Conservation (phyloP, 2,329 filamentous ascomycete species). For the Fusarium miscanthi region DNA sequence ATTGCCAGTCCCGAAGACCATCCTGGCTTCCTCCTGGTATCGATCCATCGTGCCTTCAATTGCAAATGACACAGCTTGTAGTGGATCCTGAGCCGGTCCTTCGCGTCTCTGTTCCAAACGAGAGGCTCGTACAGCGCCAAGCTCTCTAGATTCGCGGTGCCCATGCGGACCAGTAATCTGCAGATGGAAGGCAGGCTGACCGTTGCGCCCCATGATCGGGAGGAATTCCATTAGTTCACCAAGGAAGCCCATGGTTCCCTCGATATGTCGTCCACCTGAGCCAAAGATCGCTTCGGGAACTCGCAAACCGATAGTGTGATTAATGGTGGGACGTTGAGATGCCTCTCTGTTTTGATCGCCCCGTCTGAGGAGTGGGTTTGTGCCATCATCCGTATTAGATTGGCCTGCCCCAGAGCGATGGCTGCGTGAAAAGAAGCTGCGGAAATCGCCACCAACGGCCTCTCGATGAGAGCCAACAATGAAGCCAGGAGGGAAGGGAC, state of each 20-base stretch:
- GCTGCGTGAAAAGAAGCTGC: constrained; percentile 61
- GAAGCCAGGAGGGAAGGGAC: constrained; percentile 68
- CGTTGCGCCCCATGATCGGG: constrained; percentile 58
- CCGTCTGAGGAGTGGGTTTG: constrained; percentile 87
- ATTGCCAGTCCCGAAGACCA: constrained; percentile 79
- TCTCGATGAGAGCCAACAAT: constrained; percentile 67
- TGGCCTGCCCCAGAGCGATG: constrained; percentile 65
- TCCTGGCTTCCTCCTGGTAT: constrained; percentile 90
- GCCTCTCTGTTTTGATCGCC: constrained; percentile 57
- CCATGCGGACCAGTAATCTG: constrained; percentile 65
- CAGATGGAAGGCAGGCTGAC: constrained; percentile 67
- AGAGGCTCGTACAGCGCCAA: constrained; percentile 54
- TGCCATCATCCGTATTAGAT: constrained; percentile 78
- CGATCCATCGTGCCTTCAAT: constrained; percentile 77
- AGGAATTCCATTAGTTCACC: constrained; percentile 68
- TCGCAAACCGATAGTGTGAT: constrained; percentile 66
- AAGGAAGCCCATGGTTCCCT: constrained; percentile 65
- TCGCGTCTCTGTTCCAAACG: constrained; percentile 63
- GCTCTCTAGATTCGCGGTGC: constrained; percentile 63
- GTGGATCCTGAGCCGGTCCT: constrained; percentile 65
- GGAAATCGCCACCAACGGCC: constrained; percentile 60
- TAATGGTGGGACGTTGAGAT: constrained; percentile 60
- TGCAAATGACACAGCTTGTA: constrained; percentile 80
- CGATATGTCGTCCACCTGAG: constrained; percentile 51
- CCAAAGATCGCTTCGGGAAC: constrained; percentile 60